These are phyloP conservation scores for Ochromonas danica DNA, from an alignment of 108 stramenopile genomes.

Conservation along the genomic window DNA sequence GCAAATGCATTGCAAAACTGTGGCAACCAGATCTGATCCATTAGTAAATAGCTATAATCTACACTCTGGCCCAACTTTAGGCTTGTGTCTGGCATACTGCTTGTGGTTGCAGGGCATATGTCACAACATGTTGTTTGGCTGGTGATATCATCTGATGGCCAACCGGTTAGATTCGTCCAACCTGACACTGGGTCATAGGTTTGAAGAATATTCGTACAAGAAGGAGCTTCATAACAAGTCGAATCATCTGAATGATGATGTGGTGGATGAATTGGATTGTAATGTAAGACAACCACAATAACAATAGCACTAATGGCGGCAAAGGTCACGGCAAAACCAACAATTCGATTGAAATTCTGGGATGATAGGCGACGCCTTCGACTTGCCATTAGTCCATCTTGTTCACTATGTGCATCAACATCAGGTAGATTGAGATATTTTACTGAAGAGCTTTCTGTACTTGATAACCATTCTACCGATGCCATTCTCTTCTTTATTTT, in stretches of 20 bases:
- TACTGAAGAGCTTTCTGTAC: too few relatives aligned
- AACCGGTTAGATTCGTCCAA: conserved; percentile 22
- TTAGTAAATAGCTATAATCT: conserved; percentile 7
- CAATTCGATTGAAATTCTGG: neutral
- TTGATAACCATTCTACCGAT: too few relatives aligned
- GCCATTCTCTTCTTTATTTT: too few relatives aligned
- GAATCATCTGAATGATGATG: too few relatives aligned
- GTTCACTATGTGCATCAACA: too few relatives aligned
- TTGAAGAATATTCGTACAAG: neutral
- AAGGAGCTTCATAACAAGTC: neutral
- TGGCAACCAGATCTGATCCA: conserved; percentile 32
- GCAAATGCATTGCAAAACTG: conserved; percentile 9
- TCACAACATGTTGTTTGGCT: neutral
- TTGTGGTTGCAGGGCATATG: neutral
- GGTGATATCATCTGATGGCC: neutral
- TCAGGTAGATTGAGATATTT: too few relatives aligned
- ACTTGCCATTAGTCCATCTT: too few relatives aligned
- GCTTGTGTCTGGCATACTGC: neutral
- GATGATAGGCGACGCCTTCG: too few relatives aligned
- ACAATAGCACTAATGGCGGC: too few relatives aligned
- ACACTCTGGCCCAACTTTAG: neutral
- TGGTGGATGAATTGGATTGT: too few relatives aligned
- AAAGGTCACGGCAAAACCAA: neutral
- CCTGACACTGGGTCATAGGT: conserved; percentile 1
- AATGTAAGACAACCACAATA: too few relatives aligned